Evolutionary conservation across 148 eudicot genomes (phyloP), one percentile per base, ranked within the genome.

Genomic region (Camellia granthamiana): DNA sequence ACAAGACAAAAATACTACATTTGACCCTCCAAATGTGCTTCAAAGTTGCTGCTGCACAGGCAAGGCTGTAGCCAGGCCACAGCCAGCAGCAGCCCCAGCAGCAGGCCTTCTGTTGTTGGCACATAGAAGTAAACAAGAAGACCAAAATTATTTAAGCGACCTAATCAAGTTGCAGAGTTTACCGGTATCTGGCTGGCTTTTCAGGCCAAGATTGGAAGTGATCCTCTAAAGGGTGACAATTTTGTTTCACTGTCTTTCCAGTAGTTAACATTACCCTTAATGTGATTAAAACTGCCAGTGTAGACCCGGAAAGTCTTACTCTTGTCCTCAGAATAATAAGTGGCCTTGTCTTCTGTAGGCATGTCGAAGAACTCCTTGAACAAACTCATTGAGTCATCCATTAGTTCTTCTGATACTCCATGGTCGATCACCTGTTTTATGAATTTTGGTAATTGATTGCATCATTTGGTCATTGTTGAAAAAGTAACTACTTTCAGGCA

Each of bases 241-340:
- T 79, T 64, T 82, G 84, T 44, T 51, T 64, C 0, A 80, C 21
- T 0, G 69, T 84, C 86, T 47, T 82, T 76, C 86, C 86, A 84
- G 3, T 15, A 62, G 68, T 80, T 79, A 62, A 76, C 58, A 18
- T 77, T 61, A 16, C 80, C 86, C 3, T 52, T 61, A 0, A n/a
- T 75, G 74, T 82, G 76, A 59, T 47, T 81, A 60, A 81, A 74
- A 70, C 79, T 77, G 81, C 91, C 83, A 5, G 88, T 76, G 42
- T 46, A 79, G 60, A 83, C 75, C 74, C 80, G 71, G 76, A 71
- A 75, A 52, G 49, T 63, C 55, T 72, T 69, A n/a, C 47, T 77
- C 14, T n/a, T 59, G 56, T 80, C 83, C 55, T 84, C 74, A 10
- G 83, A 71, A 38, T 76, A 76, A 11, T 62, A 69, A 5, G 10